Evolutionary conservation across 2,329 filamentous ascomycete species (phyloP), one percentile per base, ranked within the genome.

Genomic region (Diplodia sapinea): DNA sequence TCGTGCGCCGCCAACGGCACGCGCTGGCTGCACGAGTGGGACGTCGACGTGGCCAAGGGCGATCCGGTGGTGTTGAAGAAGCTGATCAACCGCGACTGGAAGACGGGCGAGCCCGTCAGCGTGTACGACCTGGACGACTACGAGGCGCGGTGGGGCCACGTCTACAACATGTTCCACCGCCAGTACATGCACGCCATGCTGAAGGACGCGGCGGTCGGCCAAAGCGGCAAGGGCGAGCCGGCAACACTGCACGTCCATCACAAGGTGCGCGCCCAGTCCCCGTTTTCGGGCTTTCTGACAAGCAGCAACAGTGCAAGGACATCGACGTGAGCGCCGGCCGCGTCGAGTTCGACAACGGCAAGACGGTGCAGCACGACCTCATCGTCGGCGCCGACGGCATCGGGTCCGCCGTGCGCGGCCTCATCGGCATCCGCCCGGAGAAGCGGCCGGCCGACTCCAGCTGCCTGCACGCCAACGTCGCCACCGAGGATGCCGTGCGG

Each of bases 51-150:
- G 1, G 79, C 79, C 15, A 87, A 87, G 72, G 89, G 88, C 9
- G 85, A 90, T 68, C 88, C 88, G 0, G 89, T 91, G 1, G 79
- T 91, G 1, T 78, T 91, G 59, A 83, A 82, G 76, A 88, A 88
- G 72, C 82, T 91, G 64, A 91, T 91, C 79, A 89, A 88, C 74
- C 84, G 86, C 3, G 88, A 91, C 77, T 91, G 89, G 89, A 84
- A 86, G 74, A 91, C 88, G 0, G 89, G 89, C 0, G 86, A 90
- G 77, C 84, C 86, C 0, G 83, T 88, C 29, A 90, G 85, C 70
- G 86, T 88, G 0, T 90, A 89, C 71, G 84, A 86, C 71, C 77
- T 91, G 20, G 83, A 79, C 12, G 88, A 91, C 73, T 91, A 91
- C 68, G 85, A 91, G 76, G 74, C 87, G 78, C 81, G 80, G 65